Conservation (phyloP, 345 rosid species). For the Microthlaspi erraticum region DNA sequence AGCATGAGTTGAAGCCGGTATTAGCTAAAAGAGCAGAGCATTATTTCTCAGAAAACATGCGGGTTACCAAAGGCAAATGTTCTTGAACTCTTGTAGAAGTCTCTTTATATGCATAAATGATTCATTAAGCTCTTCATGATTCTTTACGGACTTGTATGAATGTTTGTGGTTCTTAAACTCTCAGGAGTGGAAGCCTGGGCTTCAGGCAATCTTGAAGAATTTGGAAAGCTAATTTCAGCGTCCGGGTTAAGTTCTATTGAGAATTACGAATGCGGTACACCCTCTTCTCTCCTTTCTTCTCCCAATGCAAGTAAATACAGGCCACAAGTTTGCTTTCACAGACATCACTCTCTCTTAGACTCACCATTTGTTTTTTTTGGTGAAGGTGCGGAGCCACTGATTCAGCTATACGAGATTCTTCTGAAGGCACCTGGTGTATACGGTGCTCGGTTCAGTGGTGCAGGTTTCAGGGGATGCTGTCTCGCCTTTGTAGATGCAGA, state of each 20-base stretch:
- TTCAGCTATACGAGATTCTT: slow-evolving; percentile 74
- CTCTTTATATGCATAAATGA: neutral
- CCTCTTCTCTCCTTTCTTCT: slow-evolving; percentile 1
- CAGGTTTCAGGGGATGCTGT: slow-evolving; percentile 94
- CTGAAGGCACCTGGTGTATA: slow-evolving; percentile 74
- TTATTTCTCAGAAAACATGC: slow-evolving; percentile 80
- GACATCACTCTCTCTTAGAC: neutral
- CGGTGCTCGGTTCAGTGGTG: slow-evolving; percentile 94
- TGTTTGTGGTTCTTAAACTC: slow-evolving; percentile 20
- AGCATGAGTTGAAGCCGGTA: slow-evolving; percentile 59
- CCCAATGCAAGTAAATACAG: neutral
- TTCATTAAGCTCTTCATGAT: slow-evolving; percentile 4
- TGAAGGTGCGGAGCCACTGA: slow-evolving; percentile 80
- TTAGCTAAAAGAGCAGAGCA: slow-evolving; percentile 91
- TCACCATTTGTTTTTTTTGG: slow-evolving; percentile 17
- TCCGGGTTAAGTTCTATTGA: slow-evolving; percentile 90
- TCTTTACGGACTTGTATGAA: neutral
- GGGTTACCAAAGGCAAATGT: slow-evolving; percentile 72
- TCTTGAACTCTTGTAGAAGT: slow-evolving; percentile 12
- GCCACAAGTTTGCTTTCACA: slow-evolving; percentile 9
- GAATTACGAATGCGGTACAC: slow-evolving; percentile 89
- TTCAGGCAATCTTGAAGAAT: slow-evolving; percentile 65
- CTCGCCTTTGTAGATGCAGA: slow-evolving; percentile 70
- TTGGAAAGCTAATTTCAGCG: slow-evolving; percentile 81
- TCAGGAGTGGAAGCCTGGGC: slow-evolving; percentile 91